Evolutionary conservation across 495 filamentous ascomycete species (phyloP), one percentile per base, ranked within the genome.

Genomic region (Aspergillus olivimuriae): DNA sequence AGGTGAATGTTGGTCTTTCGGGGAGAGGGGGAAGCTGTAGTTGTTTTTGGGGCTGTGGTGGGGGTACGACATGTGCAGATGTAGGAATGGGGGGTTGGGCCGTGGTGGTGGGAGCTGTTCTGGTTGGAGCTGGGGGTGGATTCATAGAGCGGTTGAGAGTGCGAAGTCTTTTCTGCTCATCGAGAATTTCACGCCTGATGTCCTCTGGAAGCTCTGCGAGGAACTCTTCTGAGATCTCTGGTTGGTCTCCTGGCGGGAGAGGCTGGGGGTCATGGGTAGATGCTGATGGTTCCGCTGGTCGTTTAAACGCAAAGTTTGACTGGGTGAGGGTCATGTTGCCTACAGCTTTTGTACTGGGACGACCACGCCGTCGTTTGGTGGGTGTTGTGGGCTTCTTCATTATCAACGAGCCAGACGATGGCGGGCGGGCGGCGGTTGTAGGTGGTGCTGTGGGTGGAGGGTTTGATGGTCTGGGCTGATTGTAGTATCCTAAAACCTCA

Each of bases 171-270:
- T 73, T 71, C 44, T 87, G 80, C 52, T 95, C 82, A 4, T 74
- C 80, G 7, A 94, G 58, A 11, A 95, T 73, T 66, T 95, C 89
- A 16, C 61, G 62, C 24, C 87, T 80, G 37, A 95, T 75, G 39
- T 94, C 86, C 42, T 85, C 81, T 0, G 89, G 89, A 0, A 95
- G 67, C 16, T 87, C 88, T 10, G 83, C 78, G 23, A 95, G 79
- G 62, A 92, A 89, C 4, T 79, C 80, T 0, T 73, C 66, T 36
- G 88, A 86, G 5, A 86, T 58, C 6, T 76, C 75, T 58, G 24
- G 24, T 28, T 28, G 24, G 6, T 5, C 11, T 28, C 6, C 6
- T 6, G 24, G 24, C 24, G 24, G 5, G 24, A 28, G 24, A 14
- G 19, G 40, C 35, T 14, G 18, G 28, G 37, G 4, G 57, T 45